These are phyloP conservation scores for Salvia splendens DNA, from an alignment of 257 asterid genomes.

Conservation along the genomic window DNA sequence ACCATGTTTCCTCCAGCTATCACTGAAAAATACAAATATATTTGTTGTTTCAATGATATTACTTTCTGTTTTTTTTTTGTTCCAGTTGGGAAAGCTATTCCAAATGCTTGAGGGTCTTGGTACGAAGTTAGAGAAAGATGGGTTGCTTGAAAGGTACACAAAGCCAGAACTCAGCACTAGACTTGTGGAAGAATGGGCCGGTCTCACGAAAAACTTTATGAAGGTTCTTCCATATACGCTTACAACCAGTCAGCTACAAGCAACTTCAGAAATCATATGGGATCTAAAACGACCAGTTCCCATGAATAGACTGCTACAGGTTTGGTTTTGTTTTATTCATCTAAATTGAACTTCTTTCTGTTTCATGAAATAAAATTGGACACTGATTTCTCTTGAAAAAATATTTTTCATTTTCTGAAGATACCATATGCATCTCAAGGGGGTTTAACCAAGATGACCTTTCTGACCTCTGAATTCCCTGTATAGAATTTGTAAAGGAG, in stretches of 20 bases:
- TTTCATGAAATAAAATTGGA: constrained; percentile 10
- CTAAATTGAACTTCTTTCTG: constrained; percentile 2
- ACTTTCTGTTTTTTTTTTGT: neutral
- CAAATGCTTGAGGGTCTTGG: constrained; percentile 95
- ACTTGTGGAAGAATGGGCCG: constrained; percentile 72
- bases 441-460: neutral
- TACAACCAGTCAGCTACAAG: constrained; percentile 78
- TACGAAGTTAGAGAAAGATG: constrained; percentile 72
- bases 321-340: constrained; percentile 30
- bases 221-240: constrained; percentile 83
- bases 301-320: constrained; percentile 95
- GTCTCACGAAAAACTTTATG: constrained; percentile 59
- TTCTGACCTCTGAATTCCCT: neutral
- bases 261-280: constrained; percentile 91
- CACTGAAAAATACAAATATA: constrained; percentile 10
- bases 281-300: constrained; percentile 91
- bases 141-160: constrained; percentile 67
- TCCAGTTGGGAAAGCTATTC: constrained; percentile 79
- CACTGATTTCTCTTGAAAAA: constrained; percentile 8
- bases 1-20: constrained; percentile 11
- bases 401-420: constrained; percentile 19
- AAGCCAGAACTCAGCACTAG: constrained; percentile 57
- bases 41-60: constrained; percentile 1
- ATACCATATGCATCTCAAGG: constrained; percentile 11
- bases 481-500: neutral